phyloP scores from a whole-genome alignment of 768 basidiomycete genomes.

The Leccinellum luteum region DNA sequence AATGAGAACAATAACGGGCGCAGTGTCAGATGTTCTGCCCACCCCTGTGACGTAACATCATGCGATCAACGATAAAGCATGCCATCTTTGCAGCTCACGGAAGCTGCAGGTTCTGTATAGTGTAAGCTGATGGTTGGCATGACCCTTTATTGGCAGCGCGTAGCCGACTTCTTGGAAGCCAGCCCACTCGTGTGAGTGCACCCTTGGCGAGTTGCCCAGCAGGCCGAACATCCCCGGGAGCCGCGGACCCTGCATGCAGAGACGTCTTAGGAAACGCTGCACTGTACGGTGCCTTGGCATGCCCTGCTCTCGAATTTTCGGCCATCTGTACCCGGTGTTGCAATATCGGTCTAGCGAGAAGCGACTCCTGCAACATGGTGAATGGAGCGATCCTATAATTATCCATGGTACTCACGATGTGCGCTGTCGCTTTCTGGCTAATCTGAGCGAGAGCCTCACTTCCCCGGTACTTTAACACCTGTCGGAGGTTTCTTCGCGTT shows the following conservation, averaged over 20 bases:
- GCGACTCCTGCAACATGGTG: slow-evolving; percentile 48
- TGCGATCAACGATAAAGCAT: not conserved
- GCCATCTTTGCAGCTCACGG: slow-evolving; percentile 11
- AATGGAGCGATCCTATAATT: slow-evolving; percentile 1
- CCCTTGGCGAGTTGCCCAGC: slow-evolving; percentile 57
- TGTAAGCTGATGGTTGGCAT: slow-evolving; percentile 18
- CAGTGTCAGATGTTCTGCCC: not conserved
- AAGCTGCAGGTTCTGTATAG: slow-evolving; percentile 19
- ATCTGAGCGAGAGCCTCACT: slow-evolving; percentile 46
- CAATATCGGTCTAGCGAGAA: slow-evolving; percentile 64
- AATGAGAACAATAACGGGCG: slow-evolving; percentile 11
- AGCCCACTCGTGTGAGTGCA: slow-evolving; percentile 37
- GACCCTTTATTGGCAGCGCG: slow-evolving; percentile 7
- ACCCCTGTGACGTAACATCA: slow-evolving; percentile 9
- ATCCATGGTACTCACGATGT: slow-evolving; percentile 53
- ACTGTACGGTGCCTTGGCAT: slow-evolving; percentile 20
- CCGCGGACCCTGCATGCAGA: slow-evolving; percentile 51
- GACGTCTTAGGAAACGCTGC: slow-evolving; percentile 24
- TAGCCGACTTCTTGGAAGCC: slow-evolving; percentile 23
- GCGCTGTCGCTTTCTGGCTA: slow-evolving; percentile 54
- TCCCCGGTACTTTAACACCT: slow-evolving; percentile 61
- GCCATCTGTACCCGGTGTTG: slow-evolving; percentile 41
- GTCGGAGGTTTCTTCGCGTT: slow-evolving; percentile 76
- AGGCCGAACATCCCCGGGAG: slow-evolving; percentile 55
- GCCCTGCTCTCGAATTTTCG: slow-evolving; percentile 32